Evolutionary conservation across 345 rosid species (phyloP).

Genomic region (Aquilaria malaccensis): DNA sequence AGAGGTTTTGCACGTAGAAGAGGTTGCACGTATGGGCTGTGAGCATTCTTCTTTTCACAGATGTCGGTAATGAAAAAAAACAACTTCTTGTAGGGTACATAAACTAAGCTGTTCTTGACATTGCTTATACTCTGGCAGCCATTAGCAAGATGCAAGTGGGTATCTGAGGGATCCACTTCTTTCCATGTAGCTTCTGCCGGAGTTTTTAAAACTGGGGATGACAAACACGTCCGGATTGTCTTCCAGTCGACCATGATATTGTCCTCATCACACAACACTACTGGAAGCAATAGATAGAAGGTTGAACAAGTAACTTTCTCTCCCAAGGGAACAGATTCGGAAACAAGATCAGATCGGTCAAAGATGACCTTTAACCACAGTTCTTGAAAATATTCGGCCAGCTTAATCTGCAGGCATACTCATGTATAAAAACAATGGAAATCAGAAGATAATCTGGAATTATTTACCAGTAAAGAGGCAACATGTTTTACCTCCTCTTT

Average conservation of each 20-base stretch:
- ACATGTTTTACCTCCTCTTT: conserved; percentile 44
- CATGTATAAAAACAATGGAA: not conserved
- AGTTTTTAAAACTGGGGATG: conserved; percentile 62
- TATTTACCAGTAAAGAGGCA: not conserved
- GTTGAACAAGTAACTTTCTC: conserved; percentile 33
- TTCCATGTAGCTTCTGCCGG: conserved; percentile 26
- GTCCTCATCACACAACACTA: conserved; percentile 26
- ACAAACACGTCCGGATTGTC: conserved; percentile 54
- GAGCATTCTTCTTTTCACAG: conserved; percentile 36
- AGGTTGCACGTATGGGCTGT: conserved; percentile 46
- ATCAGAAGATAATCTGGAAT: not conserved
- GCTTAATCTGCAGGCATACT: conserved; percentile 42
- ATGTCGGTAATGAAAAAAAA: conserved; percentile 54
- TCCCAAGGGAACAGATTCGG: conserved; percentile 51
- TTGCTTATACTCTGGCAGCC: conserved; percentile 45
- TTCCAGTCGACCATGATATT: conserved; percentile 55
- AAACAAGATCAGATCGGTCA: conserved; percentile 45
- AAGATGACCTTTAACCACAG: conserved; percentile 70
- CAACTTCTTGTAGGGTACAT: conserved; percentile 39
- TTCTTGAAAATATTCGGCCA: conserved; percentile 70
- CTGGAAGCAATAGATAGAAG: conserved; percentile 82
- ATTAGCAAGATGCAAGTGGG: conserved; percentile 52
- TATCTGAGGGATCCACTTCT: conserved; percentile 20
- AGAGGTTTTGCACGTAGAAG: conserved; percentile 77
- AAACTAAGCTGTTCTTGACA: conserved; percentile 69